Percentiles rank a stretch among this genome's conserved stretches.
Conservation (phyloP, 2,329 filamentous ascomycete genomes). For the Fusarium paranaense region DNA sequence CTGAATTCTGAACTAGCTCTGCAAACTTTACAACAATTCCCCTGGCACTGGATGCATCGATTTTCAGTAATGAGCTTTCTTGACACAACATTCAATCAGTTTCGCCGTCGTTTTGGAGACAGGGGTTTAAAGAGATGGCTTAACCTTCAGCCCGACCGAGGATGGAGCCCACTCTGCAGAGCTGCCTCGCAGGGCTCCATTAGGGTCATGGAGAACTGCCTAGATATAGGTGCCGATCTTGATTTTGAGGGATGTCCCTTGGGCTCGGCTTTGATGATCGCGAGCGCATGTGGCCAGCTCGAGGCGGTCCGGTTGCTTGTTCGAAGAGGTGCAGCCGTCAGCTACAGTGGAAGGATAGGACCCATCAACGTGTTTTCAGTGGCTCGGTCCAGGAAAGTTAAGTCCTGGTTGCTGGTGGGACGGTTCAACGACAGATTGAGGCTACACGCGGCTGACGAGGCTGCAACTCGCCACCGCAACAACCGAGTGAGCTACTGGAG, state of each 20-base stretch:
- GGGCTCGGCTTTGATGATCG: slow-evolving; percentile 22
- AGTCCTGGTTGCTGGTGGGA: neutral
- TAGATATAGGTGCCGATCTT: slow-evolving; percentile 2
- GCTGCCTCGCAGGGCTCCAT: neutral
- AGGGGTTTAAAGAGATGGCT: neutral
- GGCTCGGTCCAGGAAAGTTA: neutral
- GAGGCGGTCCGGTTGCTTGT: slow-evolving; percentile 5
- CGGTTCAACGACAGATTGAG: neutral
- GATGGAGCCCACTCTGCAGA: slow-evolving; percentile 24
- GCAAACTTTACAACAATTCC: neutral
- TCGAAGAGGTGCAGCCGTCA: neutral
- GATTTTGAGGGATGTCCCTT: slow-evolving; percentile 19
- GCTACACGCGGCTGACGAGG: neutral
- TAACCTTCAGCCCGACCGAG: neutral
- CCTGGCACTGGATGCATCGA: neutral
- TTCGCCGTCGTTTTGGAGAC: neutral
- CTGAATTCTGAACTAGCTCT: neutral
- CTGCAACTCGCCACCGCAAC: neutral
- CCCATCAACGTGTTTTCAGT: neutral
- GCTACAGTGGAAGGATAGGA: neutral
- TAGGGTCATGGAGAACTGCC: slow-evolving; percentile 3
- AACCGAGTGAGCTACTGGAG: neutral
- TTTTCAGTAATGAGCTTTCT: no score
- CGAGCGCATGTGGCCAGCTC: slow-evolving; percentile 11
- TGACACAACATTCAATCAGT: neutral